These are phyloP conservation scores for Ophiocordyceps sinensis DNA, from an alignment of 2,329 filamentous ascomycete genomes.

Conservation along the genomic window DNA sequence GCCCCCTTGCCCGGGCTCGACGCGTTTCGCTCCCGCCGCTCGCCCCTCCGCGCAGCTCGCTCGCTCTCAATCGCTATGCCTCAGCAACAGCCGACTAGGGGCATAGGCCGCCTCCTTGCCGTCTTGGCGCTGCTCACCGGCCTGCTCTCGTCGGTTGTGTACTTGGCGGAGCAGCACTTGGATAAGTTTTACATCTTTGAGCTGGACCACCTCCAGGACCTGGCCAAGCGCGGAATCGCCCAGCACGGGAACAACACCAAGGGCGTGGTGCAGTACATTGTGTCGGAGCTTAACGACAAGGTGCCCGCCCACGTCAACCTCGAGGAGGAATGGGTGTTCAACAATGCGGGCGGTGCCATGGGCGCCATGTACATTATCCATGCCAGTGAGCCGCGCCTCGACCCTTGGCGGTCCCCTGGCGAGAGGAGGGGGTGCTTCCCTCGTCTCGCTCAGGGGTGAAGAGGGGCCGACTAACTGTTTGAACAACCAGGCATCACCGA, in stretches of 20 bases:
- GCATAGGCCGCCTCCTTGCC: constrained; percentile 25
- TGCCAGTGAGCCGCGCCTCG: constrained; percentile 43
- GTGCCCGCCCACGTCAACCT: constrained; percentile 44
- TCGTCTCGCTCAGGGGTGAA: constrained; percentile 1
- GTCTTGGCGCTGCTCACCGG: constrained; percentile 39
- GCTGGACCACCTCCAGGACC: constrained; percentile 49
- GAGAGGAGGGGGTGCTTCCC: neutral
- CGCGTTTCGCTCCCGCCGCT: neutral
- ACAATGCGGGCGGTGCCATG: constrained; percentile 86
- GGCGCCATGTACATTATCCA: constrained; percentile 84
- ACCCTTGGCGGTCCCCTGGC: neutral
- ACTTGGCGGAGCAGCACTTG: constrained; percentile 42
- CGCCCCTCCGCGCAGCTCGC: neutral
- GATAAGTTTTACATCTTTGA: constrained; percentile 64
- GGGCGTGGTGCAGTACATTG: constrained; percentile 54
- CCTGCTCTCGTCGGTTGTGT: constrained; percentile 37
- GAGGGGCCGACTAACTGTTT: neutral
- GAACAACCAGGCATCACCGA: constrained; percentile 52
- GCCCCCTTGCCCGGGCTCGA: too few species aligned
- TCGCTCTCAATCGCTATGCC: neutral
- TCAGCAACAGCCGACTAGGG: neutral
- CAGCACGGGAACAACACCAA: constrained; percentile 63
- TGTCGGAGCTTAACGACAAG: constrained; percentile 45
- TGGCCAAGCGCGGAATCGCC: constrained; percentile 50
- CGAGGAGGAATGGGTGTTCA: constrained; percentile 77